Evolutionary conservation across 176 grass and related monocot genomes (phyloP), one percentile per base, ranked within the genome.

Genomic region (Elaeis guineensis): DNA sequence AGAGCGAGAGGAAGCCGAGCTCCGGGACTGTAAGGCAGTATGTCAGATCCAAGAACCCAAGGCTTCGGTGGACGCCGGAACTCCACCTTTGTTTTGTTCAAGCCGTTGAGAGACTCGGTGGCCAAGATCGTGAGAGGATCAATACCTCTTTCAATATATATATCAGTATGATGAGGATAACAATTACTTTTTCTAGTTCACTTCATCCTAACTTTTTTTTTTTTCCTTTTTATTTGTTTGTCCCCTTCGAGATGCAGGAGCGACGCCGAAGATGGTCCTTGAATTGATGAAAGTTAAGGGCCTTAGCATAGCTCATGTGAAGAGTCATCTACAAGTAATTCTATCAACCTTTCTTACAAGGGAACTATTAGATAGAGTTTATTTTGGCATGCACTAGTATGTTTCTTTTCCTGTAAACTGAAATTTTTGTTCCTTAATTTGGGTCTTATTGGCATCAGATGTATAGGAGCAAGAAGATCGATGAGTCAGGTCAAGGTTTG

Each of bases 261-360:
- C 86, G 54, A 90, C 86, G 51, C 86, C 86, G 3, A 90, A 85
- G 75, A 63, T 90, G 17, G 75, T 90, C 53, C 86, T 90, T 62
- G 78, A 85, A 15, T 32, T 82, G 67, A 90, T 90, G 86, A 85
- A 85, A 28, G 86, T 85, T 3, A 73, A 80, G 75, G 86, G 78
- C 26, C 86, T 90, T 11, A 85, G 82, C 82, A 85, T 90, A 76
- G 75, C 82, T 67, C 86, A 90, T 76, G 75, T 90, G 63, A 90
- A 90, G 75, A 90, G 86, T 69, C 86, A 90, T 57, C 82, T 90
- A 19, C 86, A 90, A 63, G 86, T 90, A 80, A 12, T 44, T 44
- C 35, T 44, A 12, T 12, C 35, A 44, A 12, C 35, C 35, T 6
- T 44, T 44, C 6, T 44, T 2, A 44, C 2, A 44, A 44, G 35